Conservation (phyloP, 805 yeast genomes). For the Myxozyma mucilagina region DNA sequence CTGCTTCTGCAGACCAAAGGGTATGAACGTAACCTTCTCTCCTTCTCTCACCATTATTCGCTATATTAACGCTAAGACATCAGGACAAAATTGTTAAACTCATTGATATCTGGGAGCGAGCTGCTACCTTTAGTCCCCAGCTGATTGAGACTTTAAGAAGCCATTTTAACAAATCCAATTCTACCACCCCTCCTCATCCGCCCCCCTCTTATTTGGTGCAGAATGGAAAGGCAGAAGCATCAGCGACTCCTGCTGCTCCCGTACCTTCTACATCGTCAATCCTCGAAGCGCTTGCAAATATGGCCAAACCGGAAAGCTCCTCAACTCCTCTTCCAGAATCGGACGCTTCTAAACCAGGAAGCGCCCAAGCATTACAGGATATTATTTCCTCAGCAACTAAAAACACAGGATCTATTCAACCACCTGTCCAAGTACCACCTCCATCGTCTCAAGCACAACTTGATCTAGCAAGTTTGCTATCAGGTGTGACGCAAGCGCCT, state of each 20-base stretch:
- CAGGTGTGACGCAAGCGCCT: constrained; percentile 6
- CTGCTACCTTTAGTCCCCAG: constrained; percentile 68
- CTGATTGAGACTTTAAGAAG: constrained; percentile 56
- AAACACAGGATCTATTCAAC: neutral
- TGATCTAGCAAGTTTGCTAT: constrained; percentile 6
- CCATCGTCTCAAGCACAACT: neutral
- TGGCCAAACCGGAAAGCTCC: constrained; percentile 48
- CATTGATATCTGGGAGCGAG: constrained; percentile 89
- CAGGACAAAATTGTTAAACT: constrained; percentile 74
- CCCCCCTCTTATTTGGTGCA: constrained; percentile 48
- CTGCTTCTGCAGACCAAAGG: constrained; percentile 56
- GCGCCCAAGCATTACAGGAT: neutral
- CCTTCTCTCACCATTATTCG: no score
- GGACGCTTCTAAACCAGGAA: constrained; percentile 1
- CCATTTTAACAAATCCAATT: constrained; percentile 48
- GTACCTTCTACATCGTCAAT: constrained; percentile 59
- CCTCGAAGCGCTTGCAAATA: constrained; percentile 67
- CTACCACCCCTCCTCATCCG: constrained; percentile 71
- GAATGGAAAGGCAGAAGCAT: constrained; percentile 13
- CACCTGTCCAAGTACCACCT: constrained; percentile 10
- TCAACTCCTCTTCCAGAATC: constrained; percentile 40
- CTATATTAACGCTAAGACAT: neutral
- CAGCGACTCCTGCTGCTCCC: constrained; percentile 28
- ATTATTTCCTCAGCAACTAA: constrained; percentile 1
- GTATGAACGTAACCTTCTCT: constrained; percentile 14